These are phyloP conservation scores for Drechslerella coelobrocha DNA, from an alignment of 2,329 filamentous ascomycete species.

Conservation along the genomic window DNA sequence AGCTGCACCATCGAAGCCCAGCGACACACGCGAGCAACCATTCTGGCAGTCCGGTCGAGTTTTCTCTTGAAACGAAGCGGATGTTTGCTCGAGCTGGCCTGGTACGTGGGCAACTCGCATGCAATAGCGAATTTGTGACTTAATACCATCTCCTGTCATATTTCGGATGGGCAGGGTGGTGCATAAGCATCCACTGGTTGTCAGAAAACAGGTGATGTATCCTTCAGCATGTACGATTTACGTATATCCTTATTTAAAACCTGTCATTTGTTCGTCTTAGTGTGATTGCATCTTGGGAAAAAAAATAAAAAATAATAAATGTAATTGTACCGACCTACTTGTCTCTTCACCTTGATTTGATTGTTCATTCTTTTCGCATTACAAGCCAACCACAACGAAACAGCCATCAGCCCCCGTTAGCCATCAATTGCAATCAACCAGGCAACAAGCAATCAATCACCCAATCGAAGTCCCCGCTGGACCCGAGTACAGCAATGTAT, in stretches of 20 bases:
- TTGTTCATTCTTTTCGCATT: slow-evolving; percentile 41
- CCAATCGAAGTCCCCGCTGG: slow-evolving; percentile 25
- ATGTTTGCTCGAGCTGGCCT: slow-evolving; percentile 34
- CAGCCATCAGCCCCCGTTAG: slow-evolving; percentile 25
- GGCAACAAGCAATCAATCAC: slow-evolving; percentile 37
- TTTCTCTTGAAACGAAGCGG: slow-evolving; percentile 39
- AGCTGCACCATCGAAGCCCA: slow-evolving; percentile 12
- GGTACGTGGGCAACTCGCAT: slow-evolving; percentile 20
- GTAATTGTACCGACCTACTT: slow-evolving; percentile 6
- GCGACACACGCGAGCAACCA: slow-evolving; percentile 29
- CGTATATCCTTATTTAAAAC: slow-evolving; percentile 34
- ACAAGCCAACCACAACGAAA: slow-evolving; percentile 40
- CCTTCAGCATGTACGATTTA: not conserved
- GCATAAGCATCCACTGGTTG: slow-evolving; percentile 1
- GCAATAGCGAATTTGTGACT: slow-evolving; percentile 10
- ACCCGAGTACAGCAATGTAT: not conserved
- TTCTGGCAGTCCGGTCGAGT: slow-evolving; percentile 49
- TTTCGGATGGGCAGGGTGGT: slow-evolving; percentile 21
- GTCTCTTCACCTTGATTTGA: slow-evolving; percentile 47
- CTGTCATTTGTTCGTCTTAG: slow-evolving; percentile 34
- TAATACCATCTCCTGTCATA: slow-evolving; percentile 36
- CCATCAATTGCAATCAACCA: slow-evolving; percentile 25
- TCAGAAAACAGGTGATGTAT: slow-evolving; percentile 1
- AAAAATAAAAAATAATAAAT: no score
- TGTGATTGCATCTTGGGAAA: slow-evolving; percentile 34